Conservation (phyloP, 23 red algal genomes). For the Gracilaria gracilis region DNA sequence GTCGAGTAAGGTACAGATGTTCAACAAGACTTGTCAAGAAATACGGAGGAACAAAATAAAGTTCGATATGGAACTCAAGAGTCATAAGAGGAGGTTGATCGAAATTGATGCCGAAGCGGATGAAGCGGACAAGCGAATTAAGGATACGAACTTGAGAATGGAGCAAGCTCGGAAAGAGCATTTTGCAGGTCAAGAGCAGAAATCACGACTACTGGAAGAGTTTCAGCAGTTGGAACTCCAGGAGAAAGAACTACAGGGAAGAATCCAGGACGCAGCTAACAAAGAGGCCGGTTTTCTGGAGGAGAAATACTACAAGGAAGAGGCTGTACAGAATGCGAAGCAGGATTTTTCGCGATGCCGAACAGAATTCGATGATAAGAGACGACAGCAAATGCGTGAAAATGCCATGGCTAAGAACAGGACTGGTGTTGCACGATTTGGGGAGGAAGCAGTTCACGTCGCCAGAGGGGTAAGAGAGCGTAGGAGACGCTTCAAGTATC, state of each 20-base stretch:
- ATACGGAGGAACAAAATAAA: slow-evolving; percentile 15
- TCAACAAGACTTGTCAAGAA: slow-evolving; percentile 30
- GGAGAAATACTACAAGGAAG: slow-evolving; percentile 43
- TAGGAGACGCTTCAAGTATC: slow-evolving; percentile 39
- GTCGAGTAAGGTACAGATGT: slow-evolving; percentile 17
- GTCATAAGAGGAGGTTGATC: slow-evolving; percentile 13
- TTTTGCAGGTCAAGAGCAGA: slow-evolving; percentile 63
- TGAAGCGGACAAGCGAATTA: slow-evolving; percentile 21
- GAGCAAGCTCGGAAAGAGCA: slow-evolving; percentile 56
- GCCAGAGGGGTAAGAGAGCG: background rate
- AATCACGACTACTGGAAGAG: slow-evolving; percentile 42
- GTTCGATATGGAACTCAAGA: slow-evolving; percentile 29
- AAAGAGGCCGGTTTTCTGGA: slow-evolving; percentile 25
- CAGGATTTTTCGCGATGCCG: background rate
- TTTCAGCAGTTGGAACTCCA: slow-evolving; percentile 22
- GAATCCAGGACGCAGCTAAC: background rate
- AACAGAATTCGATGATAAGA: slow-evolving; percentile 35
- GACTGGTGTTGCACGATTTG: slow-evolving; percentile 58
- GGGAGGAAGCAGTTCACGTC: slow-evolving; percentile 4
- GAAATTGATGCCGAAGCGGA: slow-evolving; percentile 43
- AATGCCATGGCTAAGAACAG: slow-evolving; percentile 23
- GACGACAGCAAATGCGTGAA: slow-evolving; percentile 40
- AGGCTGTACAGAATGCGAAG: slow-evolving; percentile 17
- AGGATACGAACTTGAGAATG: slow-evolving; percentile 32
- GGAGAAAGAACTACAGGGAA: slow-evolving; percentile 31